Base-by-base conservation (phyloP, 192 early-diverging fungal species). In the Lobosporangium transversale region DNA sequence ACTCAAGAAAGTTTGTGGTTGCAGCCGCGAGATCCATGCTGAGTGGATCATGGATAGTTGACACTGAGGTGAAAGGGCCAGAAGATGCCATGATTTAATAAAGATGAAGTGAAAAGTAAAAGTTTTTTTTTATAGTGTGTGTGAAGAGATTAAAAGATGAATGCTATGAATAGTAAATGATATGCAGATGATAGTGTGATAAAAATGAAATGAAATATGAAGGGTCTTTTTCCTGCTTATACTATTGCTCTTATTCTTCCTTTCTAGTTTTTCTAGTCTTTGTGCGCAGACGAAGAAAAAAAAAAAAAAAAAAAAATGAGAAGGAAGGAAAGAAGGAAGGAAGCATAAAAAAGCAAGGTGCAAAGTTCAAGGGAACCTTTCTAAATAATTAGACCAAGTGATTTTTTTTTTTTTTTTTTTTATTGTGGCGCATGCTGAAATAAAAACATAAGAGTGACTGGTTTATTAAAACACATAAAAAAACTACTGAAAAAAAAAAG, bases 1-100 rank as follows among this genome's bases (percentile, higher is more conserved):
- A 67, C 63, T 76, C 73, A 35, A 76, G 64, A 30, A 76, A 59
- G 45, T 51, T 37, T 57, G 73, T 52, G 24, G 64, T 76, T 50
- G 73, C 73, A 35, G 54, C 26, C 27, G 73, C 59, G 35, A 76
- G 50, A 48, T 67, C 58, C 73, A 76, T 76, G 53, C 43, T 53
- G 59, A 76, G 73, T 50, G 73, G 73, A 59, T 76, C 58, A 53
- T 76, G 73, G 50, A 75, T 59, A 66, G 58, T 43, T 15, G 70
- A 66, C 47, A 62, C 70, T 62, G 65, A 65, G 68, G 23, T 70
- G 31, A 29, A 20, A 17, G 24, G 35, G 11, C 8, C 14, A 10
- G 36, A 3, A 23, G 31, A 61, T 61, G 59, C 59, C 18, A 61
- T n/a, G 52, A 10, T 31, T 23, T 15, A 56, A n/a, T 36, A 20